Evolutionary conservation across 306 rosid genomes (phyloP), one percentile per base, ranked within the genome.

Genomic region (Castanospermum australe): DNA sequence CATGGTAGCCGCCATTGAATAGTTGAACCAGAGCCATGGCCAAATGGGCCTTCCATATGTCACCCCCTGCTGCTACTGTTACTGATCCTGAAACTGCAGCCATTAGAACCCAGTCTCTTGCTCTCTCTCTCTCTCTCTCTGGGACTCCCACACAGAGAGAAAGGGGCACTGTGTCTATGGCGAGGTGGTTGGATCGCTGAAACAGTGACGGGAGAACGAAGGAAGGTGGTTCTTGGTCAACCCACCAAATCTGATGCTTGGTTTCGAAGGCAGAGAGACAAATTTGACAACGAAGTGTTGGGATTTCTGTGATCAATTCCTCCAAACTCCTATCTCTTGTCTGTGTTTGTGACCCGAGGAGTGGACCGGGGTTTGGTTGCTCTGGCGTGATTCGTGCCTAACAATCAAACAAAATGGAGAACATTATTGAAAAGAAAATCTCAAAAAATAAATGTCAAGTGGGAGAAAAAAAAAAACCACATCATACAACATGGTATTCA

Each of bases 1-100:
- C 98, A 78, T 94, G 98, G 79, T 92, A 94, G 4, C 97, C 97
- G 51, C 97, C 99, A 81, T 85, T 84, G 88, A 86, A 76, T 20
- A 92, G 72, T 83, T 94, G 98, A 8, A 93, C 91, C 44, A 92
- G 0, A 4, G 88, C 95, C 98, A 92, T 87, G 51, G 88, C 92
- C 60, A 85, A 60, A 71, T 94, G 97, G 18, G 98, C 94, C 82
- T 81, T 91, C 93, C 82, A 76, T 30, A 74, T 35, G 18, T 92
- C 93, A 62, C 77, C 88, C 0, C 78, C 66, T 4, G 51, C 54
- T 11, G 72, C 2, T 18, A 17, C 47, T 35, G 69, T 83, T 9
- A 44, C 80, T 10, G 52, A 86, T 44, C 52, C 87, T 52, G 82
- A 84, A 56, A 63, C 81, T 15, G 73, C 59, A 24, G 87, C 91